Evolutionary conservation across 768 basidiomycete genomes (phyloP).

Genomic region (Saitozyma podzolica): DNA sequence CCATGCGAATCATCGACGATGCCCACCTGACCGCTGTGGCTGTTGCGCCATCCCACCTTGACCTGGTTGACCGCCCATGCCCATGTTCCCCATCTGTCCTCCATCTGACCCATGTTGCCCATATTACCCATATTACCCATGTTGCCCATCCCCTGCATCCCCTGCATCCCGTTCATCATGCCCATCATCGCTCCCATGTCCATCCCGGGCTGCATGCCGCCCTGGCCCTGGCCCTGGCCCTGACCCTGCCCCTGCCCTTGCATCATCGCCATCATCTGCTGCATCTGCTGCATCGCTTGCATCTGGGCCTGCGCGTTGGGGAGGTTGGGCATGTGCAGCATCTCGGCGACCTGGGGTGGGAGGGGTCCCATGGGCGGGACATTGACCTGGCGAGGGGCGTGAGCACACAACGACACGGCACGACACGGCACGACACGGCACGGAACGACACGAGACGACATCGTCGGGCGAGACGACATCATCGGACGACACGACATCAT

Average conservation of each 20-base stretch:
- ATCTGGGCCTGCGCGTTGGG: conserved; percentile 44
- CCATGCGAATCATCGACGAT: background rate
- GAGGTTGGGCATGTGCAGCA: conserved; percentile 23
- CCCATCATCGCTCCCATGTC: conserved; percentile 1
- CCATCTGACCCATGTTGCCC: conserved; percentile 6
- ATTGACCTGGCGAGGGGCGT: conserved; percentile 14
- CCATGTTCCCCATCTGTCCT: conserved; percentile 55
- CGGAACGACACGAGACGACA: no score
- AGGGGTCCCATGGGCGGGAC: conserved; percentile 19
- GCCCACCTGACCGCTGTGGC: conserved; percentile 1
- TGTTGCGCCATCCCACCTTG: conserved; percentile 8
- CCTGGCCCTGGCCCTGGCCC: background rate
- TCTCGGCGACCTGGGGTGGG: conserved; percentile 20
- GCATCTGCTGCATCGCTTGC: conserved; percentile 65
- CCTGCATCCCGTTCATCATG: conserved; percentile 18
- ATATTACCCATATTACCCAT: conserved; percentile 53
- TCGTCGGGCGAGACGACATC: no score
- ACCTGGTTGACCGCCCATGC: conserved; percentile 53
- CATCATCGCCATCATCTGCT: conserved; percentile 58
- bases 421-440: no score
- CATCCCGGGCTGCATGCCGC: background rate
- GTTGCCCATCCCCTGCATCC: conserved; percentile 58
- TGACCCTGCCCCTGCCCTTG: background rate
- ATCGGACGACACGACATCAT: no score
- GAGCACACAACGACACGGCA: background rate